Evolutionary conservation across 1,139 yeast species (phyloP).

Genomic region (Candida smagusa): DNA sequence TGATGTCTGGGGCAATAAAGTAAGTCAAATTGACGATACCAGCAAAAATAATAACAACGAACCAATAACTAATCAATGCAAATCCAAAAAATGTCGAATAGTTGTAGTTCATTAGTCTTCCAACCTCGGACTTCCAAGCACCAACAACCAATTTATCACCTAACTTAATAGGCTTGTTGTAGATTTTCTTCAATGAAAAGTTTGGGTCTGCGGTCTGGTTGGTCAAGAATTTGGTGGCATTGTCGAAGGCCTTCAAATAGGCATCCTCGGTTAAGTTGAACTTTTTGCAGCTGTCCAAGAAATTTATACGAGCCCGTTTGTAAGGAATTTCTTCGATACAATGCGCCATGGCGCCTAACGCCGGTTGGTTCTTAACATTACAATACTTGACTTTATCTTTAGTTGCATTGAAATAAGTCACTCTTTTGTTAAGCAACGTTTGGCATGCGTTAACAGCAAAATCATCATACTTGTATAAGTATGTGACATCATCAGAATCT

Average conservation of each 20-base stretch:
- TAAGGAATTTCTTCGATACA: conserved; percentile 28
- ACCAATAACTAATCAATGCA: conserved; percentile 48
- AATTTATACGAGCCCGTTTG: conserved; percentile 21
- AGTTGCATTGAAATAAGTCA: conserved; percentile 23
- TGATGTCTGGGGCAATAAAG: conserved; percentile 34
- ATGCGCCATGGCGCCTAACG: conserved; percentile 38
- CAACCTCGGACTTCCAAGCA: conserved; percentile 37
- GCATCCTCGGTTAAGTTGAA: conserved; percentile 26
- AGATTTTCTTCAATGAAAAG: conserved; percentile 25
- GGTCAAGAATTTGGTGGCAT: conserved; percentile 34
- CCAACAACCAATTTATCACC: conserved; percentile 20
- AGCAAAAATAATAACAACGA: conserved; percentile 40
- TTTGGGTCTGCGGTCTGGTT: conserved; percentile 25
- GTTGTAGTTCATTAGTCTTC: conserved; percentile 39
- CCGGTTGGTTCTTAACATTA: conserved; percentile 31
- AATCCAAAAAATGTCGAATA: conserved; percentile 49
- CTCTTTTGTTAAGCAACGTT: conserved; percentile 21
- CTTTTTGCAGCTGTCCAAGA: conserved; percentile 21
- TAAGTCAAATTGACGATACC: conserved; percentile 35
- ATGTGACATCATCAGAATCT: no score
- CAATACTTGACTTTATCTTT: conserved; percentile 27
- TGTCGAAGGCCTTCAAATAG: conserved; percentile 30
- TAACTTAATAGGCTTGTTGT: conserved; percentile 29
- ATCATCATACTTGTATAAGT: no score
- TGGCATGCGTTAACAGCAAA: conserved; percentile 25